Evolutionary conservation across 1,284 basidiomycete genomes (phyloP).

Genomic region (Trichosporon inkin): DNA sequence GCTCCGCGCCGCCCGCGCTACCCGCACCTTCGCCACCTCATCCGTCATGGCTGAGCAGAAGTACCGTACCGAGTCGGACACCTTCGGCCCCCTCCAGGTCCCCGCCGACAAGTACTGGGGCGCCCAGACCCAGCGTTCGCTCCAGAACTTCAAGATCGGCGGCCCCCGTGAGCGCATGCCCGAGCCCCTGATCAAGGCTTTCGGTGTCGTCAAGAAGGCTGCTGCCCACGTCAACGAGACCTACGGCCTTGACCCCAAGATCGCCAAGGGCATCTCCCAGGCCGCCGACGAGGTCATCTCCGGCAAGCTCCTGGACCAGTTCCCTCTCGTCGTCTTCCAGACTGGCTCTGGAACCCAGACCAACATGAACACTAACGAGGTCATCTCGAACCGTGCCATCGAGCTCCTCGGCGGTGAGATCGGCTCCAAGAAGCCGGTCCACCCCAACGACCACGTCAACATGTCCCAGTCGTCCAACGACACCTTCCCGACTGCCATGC

Average conservation of each 20-base stretch:
- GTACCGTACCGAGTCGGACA: slow-evolving; percentile 49
- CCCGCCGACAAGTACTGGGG: slow-evolving; percentile 97
- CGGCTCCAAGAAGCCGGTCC: slow-evolving; percentile 94
- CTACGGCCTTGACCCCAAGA: slow-evolving; percentile 82
- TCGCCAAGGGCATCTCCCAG: slow-evolving; percentile 83
- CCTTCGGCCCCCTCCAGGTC: slow-evolving; percentile 65
- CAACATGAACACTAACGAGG: slow-evolving; percentile 99
- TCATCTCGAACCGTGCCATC: slow-evolving; percentile 97
- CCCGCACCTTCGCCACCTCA: slow-evolving; percentile 29
- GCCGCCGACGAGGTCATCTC: slow-evolving; percentile 99
- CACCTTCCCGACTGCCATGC: slow-evolving; percentile 99
- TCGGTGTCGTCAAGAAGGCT: slow-evolving; percentile 96
- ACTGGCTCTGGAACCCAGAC: slow-evolving; percentile 98
- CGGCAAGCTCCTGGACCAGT: slow-evolving; percentile 89
- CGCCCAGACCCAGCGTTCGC: slow-evolving; percentile 96
- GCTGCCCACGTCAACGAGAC: slow-evolving; percentile 85
- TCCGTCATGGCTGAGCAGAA: slow-evolving; percentile 44
- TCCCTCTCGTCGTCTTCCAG: slow-evolving; percentile 98
- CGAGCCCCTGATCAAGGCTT: slow-evolving; percentile 91
- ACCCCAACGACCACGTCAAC: slow-evolving; percentile 99
- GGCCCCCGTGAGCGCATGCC: slow-evolving; percentile 90
- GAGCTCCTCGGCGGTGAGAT: slow-evolving; percentile 93
- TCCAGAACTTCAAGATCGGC: slow-evolving; percentile 99
- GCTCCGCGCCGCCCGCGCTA: slow-evolving; percentile 25
- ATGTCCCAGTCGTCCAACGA: slow-evolving; percentile 99